These are phyloP conservation scores for Termitomyces sp. DNA, from an alignment of 768 basidiomycete genomes.

Conservation along the genomic window DNA sequence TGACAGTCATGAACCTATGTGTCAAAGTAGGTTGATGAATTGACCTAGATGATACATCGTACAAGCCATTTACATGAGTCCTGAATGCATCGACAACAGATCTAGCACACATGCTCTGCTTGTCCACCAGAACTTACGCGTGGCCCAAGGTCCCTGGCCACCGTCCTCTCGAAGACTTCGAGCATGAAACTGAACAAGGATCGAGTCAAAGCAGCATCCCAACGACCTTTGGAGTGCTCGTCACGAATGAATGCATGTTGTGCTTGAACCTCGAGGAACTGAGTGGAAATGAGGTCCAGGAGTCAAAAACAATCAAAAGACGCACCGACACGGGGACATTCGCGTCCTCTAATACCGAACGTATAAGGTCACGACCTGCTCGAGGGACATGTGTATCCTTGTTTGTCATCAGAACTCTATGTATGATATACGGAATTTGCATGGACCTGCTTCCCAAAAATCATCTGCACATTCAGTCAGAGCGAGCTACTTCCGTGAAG, in stretches of 20 bases:
- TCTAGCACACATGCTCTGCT: slow-evolving; percentile 75
- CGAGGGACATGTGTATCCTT: slow-evolving; percentile 91
- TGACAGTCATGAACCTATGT: background rate
- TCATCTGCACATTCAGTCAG: slow-evolving; percentile 49
- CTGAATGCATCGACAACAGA: background rate
- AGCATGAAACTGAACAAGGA: slow-evolving; percentile 83
- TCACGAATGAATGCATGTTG: slow-evolving; percentile 97
- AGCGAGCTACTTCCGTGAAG: background rate
- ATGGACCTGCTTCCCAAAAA: slow-evolving; percentile 87
- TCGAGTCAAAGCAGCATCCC: slow-evolving; percentile 88
- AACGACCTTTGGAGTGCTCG: slow-evolving; percentile 87
- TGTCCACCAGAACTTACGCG: slow-evolving; percentile 35
- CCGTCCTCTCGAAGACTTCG: slow-evolving; percentile 88
- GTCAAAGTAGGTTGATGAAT: background rate
- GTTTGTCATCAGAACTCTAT: slow-evolving; percentile 20
- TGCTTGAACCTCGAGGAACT: slow-evolving; percentile 95
- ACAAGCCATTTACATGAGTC: background rate
- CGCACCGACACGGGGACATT: slow-evolving; percentile 64
- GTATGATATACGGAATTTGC: background rate
- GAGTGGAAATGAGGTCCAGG: background rate
- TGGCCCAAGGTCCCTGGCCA: slow-evolving; percentile 81
- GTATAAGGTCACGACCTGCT: slow-evolving; percentile 78
- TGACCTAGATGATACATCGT: background rate
- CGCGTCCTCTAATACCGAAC: slow-evolving; percentile 77
- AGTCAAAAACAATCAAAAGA: slow-evolving; percentile 8